Evolutionary conservation across 345 rosid species (phyloP), one percentile per base, ranked within the genome.

Genomic region (Euclidium syriacum): DNA sequence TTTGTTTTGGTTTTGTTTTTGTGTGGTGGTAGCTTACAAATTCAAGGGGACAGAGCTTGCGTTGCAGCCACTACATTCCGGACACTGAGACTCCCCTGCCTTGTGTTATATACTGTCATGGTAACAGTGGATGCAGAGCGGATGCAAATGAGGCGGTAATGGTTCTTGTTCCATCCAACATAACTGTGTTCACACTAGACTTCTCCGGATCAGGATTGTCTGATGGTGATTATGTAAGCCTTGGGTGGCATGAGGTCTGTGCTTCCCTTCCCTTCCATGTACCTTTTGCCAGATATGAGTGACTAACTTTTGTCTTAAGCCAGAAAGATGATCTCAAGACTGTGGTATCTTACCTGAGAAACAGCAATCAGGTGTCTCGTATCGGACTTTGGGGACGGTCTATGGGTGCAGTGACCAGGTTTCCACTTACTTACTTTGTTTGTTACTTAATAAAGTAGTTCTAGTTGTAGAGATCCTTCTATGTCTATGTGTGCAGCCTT

Each of bases 321-420:
- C 81, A 92, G 97, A 89, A 66, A 76, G 88, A 85, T 70, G 99
- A 94, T 81, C 99, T 94, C 64, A 84, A 84, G 79, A 84, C 80
- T 53, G 96, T 80, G n/a, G 83, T 90, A 16, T 75, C 99, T 41
- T 75, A 89, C 75, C 83, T 94, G 57, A 87, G 97, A 80, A 81
- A 71, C 78, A 80, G 70, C 73, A 80, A 73, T 54, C 80, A 81
- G 44, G 77, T 85, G 67, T 89, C 99, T 19, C 69, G 88, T 51
- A 81, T 90, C 41, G 99, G 95, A 63, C 97, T 94, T 3, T 94
- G 99, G 99, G 99, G 99, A 67, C 90, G 99, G 57, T 94, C 99
- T 36, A 94, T 94, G 99, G 99, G 99, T 53, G 99, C 99, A 3
- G 99, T 94, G 64, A 94, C 99, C 57, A 75, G 99, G 99, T 94